A percentile compares a stretch with the other conserved stretches of the same genome.
Conservation (phyloP, 169 alveolate species). For the Amoebophrya sp. region DNA sequence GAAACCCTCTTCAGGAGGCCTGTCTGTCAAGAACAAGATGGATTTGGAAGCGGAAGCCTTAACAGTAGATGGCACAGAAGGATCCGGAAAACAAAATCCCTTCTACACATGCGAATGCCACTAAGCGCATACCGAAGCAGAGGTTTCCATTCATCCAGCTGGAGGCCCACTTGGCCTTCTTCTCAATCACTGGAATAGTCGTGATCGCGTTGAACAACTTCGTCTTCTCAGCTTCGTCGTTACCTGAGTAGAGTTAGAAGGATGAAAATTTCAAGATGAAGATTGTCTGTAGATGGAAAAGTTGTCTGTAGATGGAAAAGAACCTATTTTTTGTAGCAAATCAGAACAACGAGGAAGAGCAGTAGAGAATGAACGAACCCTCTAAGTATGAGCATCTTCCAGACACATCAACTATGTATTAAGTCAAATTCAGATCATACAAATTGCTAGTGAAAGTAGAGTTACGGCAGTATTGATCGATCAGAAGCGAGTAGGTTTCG, state of each 20-base stretch:
- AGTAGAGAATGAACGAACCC: neutral
- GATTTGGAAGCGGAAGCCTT: too few species aligned
- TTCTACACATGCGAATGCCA: conserved; percentile 89
- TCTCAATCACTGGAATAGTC: conserved; percentile 79
- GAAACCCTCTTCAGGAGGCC: too few species aligned
- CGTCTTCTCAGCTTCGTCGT: conserved; percentile 79
- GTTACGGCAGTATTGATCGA: conserved; percentile 71
- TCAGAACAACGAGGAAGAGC: neutral
- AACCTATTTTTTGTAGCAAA: neutral
- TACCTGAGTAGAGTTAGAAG: too few species aligned
- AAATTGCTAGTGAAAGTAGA: neutral
- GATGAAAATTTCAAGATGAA: neutral
- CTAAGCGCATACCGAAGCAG: conserved; percentile 91
- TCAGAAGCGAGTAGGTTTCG: conserved; percentile 90
- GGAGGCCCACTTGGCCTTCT: conserved; percentile 81
- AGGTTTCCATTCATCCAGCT: conserved; percentile 84
- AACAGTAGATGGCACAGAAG: conserved; percentile 48
- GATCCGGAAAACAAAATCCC: conserved; percentile 96
- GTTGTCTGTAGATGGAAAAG: neutral
- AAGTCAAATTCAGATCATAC: neutral
- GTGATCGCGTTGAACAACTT: conserved; percentile 86
- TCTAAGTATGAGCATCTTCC: neutral
- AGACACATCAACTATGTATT: neutral
- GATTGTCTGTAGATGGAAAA: neutral
- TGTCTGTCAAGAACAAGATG: too few species aligned